Evolutionary conservation across 345 rosid genomes (phyloP).

Genomic region (Brassica nigra): DNA sequence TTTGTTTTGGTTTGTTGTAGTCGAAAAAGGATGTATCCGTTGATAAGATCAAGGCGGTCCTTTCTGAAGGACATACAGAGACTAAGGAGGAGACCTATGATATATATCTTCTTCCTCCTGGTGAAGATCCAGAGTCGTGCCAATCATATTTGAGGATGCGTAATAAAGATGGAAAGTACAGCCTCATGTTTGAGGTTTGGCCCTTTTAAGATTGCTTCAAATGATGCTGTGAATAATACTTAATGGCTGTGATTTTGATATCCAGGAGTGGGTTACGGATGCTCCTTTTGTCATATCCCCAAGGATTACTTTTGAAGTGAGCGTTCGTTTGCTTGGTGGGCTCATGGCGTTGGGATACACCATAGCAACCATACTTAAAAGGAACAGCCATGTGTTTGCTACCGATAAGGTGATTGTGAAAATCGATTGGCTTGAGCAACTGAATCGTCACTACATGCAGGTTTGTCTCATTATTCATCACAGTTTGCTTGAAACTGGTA

Average conservation of each 20-base stretch:
- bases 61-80: constrained; percentile 71
- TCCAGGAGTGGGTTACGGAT: constrained; percentile 96
- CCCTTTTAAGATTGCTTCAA: constrained; percentile 16
- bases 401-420: constrained; percentile 62
- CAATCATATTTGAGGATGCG: constrained; percentile 98
- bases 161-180: constrained; percentile 97
- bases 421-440: constrained; percentile 93
- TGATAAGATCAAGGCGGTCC: constrained; percentile 70
- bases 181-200: constrained; percentile 99
- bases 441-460: constrained; percentile 89
- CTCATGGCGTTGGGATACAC: constrained; percentile 98
- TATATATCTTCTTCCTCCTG: constrained; percentile 97
- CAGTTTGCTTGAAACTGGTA: background rate
- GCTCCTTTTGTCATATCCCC: constrained; percentile 98
- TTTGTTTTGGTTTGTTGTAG: constrained; percentile 51
- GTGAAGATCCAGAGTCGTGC: constrained; percentile 97
- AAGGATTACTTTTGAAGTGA: constrained; percentile 96
- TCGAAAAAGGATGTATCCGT: constrained; percentile 65
- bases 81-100: constrained; percentile 87
- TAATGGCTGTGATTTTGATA: constrained; percentile 23
- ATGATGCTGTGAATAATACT: constrained; percentile 1
- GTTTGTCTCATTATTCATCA: constrained; percentile 42
- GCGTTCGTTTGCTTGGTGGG: constrained; percentile 98
- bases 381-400: constrained; percentile 59
- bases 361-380: constrained; percentile 90